phyloP scores from a whole-genome alignment of 495 filamentous ascomycete genomes.

The Aspergillus saccharolyticus region DNA sequence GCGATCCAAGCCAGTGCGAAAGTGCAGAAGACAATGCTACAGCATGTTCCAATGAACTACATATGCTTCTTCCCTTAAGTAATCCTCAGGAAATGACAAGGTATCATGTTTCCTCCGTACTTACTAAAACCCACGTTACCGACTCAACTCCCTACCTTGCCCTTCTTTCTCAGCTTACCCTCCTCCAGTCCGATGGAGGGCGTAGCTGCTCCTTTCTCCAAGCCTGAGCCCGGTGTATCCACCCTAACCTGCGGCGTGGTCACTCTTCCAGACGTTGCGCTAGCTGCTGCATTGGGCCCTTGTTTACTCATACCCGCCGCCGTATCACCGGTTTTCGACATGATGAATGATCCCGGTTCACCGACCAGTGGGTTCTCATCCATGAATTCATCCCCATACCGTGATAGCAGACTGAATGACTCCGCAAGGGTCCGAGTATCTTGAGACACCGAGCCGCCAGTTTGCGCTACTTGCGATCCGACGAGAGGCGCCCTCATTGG shows the following conservation, averaged over 20 bases:
- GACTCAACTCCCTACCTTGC: constrained; percentile 26
- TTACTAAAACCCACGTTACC: neutral
- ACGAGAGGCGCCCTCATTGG: constrained; percentile 34
- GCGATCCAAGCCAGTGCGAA: neutral
- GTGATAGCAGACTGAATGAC: constrained; percentile 57
- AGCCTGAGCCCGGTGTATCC: constrained; percentile 35
- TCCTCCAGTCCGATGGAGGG: constrained; percentile 26
- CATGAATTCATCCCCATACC: constrained; percentile 75
- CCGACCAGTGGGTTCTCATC: constrained; percentile 87
- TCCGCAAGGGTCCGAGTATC: constrained; percentile 60
- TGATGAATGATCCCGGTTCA: constrained; percentile 78
- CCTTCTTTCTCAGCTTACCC: constrained; percentile 33
- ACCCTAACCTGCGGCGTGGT: constrained; percentile 37
- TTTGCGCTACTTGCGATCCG: constrained; percentile 19
- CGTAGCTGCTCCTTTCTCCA: constrained; percentile 25
- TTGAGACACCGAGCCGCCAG: constrained; percentile 30
- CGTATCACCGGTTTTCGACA: constrained; percentile 47
- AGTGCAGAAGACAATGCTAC: neutral
- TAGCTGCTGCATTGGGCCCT: constrained; percentile 12
- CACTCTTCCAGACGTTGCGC: constrained; percentile 16
- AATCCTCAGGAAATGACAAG: neutral
- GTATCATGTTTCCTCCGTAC: constrained; percentile 23
- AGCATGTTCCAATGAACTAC: neutral
- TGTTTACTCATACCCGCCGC: constrained; percentile 18
- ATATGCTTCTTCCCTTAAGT: neutral